Conservation (phyloP, 2,329 filamentous ascomycete genomes). For the Diplodia intermedia region DNA sequence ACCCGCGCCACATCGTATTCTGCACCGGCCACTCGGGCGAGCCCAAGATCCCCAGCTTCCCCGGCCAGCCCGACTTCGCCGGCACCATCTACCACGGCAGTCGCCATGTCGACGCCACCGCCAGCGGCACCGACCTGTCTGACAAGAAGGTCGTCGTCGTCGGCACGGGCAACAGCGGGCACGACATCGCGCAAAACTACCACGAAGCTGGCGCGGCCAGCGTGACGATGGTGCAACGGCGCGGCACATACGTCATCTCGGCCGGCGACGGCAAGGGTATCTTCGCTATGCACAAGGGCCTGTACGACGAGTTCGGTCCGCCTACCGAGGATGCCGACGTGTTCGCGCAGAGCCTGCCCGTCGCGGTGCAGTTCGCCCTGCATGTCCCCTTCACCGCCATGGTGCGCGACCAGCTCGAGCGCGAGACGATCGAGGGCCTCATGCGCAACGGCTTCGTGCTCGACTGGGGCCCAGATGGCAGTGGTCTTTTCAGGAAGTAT, state of each 20-base stretch:
- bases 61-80: slow-evolving; percentile 61
- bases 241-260: slow-evolving; percentile 68
- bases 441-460: slow-evolving; percentile 66
- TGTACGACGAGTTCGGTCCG: slow-evolving; percentile 60
- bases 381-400: slow-evolving; percentile 56
- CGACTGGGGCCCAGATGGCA: slow-evolving; percentile 63
- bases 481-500: slow-evolving; percentile 68
- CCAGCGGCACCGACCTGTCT: slow-evolving; percentile 52
- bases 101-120: slow-evolving; percentile 52
- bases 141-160: slow-evolving; percentile 70
- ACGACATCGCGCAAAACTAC: slow-evolving; percentile 74
- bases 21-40: slow-evolving; percentile 73
- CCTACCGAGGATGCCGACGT: slow-evolving; percentile 72
- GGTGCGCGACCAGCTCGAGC: slow-evolving; percentile 41
- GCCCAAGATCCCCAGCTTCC: slow-evolving; percentile 60
- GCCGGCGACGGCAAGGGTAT: slow-evolving; percentile 61
- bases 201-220: slow-evolving; percentile 69
- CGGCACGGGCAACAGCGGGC: slow-evolving; percentile 71
- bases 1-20: slow-evolving; percentile 69
- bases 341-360: slow-evolving; percentile 63
- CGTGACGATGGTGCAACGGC: slow-evolving; percentile 74
- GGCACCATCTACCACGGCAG: slow-evolving; percentile 64
- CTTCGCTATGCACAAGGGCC: slow-evolving; percentile 55
- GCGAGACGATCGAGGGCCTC: slow-evolving; percentile 56
- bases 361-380: slow-evolving; percentile 65